Conservation (phyloP, 139 green algal species). For the Coccomyxa sp. region DNA sequence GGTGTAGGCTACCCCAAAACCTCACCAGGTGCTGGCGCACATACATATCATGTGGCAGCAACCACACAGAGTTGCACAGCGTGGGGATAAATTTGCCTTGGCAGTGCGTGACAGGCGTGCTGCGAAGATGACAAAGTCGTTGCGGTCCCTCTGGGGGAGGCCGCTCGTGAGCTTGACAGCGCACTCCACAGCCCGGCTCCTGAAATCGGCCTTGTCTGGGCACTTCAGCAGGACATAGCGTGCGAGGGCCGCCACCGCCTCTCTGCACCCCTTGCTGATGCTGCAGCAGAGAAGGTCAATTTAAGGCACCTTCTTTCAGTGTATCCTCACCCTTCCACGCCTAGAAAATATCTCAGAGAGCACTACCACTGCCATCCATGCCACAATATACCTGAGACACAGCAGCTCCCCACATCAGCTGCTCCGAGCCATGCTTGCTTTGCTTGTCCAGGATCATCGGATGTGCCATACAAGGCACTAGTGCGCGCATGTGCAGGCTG, state of each 20-base stretch:
- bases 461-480: no score
- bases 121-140: constrained; percentile 34
- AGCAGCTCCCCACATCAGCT: no score
- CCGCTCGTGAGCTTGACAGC: constrained; percentile 23
- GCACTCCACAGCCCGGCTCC: constrained; percentile 31
- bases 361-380: background rate
- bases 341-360: background rate
- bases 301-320: background rate
- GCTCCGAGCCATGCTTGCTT: no score
- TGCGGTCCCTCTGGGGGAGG: constrained; percentile 28
- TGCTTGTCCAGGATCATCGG: no score
- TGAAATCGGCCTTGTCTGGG: constrained; percentile 55
- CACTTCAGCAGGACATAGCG: constrained; percentile 48
- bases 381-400: background rate
- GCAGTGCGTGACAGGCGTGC: constrained; percentile 30
- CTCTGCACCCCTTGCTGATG: constrained; percentile 9
- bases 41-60: no score
- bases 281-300: background rate
- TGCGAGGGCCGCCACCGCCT: constrained; percentile 46
- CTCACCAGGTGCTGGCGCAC: background rate
- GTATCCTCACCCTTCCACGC: no score
- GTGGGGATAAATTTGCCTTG: constrained; percentile 34
- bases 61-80: no score
- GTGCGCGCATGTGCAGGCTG: no score
- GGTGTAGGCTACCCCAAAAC: no score